phyloP scores from a whole-genome alignment of 805 yeast genomes.

The Saturnispora dispora region DNA sequence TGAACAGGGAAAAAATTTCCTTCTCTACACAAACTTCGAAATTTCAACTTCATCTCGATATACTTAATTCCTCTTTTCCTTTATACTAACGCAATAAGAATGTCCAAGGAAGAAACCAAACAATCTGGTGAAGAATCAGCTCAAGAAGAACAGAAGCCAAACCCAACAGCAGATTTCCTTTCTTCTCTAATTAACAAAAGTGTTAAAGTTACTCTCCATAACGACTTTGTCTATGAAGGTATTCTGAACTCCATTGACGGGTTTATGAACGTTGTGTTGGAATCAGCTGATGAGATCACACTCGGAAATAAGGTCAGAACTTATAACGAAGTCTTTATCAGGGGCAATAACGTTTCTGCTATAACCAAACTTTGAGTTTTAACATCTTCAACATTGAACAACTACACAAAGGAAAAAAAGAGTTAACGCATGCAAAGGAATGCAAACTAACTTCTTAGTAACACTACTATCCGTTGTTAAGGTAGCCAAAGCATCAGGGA shows the following conservation, averaged over 20 bases:
- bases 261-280: slow-evolving; percentile 88
- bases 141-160: background rate
- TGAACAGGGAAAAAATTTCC: background rate
- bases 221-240: slow-evolving; percentile 81
- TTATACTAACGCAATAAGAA: background rate
- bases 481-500: background rate
- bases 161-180: slow-evolving; percentile 39
- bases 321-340: slow-evolving; percentile 68
- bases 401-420: background rate
- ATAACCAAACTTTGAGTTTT: slow-evolving; percentile 13
- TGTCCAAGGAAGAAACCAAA: background rate
- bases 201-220: slow-evolving; percentile 75
- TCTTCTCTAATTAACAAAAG: slow-evolving; percentile 68
- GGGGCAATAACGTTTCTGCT: slow-evolving; percentile 76
- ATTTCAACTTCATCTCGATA: background rate
- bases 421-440: background rate
- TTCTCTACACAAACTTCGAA: background rate
- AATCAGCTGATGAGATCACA: slow-evolving; percentile 60
- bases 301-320: slow-evolving; percentile 42
- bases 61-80: background rate
- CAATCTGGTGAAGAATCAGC: background rate
- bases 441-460: background rate
- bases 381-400: background rate
- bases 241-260: slow-evolving; percentile 76
- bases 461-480: background rate